Percentiles rank a stretch among this genome's conserved stretches.
These are phyloP conservation scores for Cryptosporidium sp. DNA, from an alignment of 169 alveolate species.

Conservation along the genomic window DNA sequence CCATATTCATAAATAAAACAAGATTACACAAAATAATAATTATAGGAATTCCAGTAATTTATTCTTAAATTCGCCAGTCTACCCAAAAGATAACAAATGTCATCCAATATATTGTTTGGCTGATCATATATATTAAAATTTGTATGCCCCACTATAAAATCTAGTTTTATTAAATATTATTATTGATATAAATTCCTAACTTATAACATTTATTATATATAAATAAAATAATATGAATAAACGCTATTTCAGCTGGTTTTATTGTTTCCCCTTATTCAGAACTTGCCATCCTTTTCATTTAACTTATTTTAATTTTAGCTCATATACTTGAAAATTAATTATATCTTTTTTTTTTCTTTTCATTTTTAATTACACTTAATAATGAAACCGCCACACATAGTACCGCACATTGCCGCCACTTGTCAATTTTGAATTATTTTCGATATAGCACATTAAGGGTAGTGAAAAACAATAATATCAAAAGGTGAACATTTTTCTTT, in stretches of 20 bases:
- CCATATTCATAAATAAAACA: background rate
- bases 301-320: background rate
- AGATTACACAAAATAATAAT: no score
- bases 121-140: no score
- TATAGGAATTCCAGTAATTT: background rate
- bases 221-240: background rate
- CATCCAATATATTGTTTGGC: no score
- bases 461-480: background rate
- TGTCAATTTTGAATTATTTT: background rate
- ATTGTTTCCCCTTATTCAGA: background rate
- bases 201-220: background rate
- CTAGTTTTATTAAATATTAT: no score
- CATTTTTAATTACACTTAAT: background rate
- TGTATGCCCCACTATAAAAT: background rate
- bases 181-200: no score
- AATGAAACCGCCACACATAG: conserved; percentile 2
- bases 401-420: conserved; percentile 1
- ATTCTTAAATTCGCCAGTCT: no score
- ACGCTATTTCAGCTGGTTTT: background rate
- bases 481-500: background rate
- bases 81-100: background rate
- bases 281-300: background rate
- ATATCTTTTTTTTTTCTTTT: background rate
- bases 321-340: background rate
- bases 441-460: background rate